Base-by-base conservation (phyloP, 163 green algal species). In the Chlamydomonas reinhardtii region DNA sequence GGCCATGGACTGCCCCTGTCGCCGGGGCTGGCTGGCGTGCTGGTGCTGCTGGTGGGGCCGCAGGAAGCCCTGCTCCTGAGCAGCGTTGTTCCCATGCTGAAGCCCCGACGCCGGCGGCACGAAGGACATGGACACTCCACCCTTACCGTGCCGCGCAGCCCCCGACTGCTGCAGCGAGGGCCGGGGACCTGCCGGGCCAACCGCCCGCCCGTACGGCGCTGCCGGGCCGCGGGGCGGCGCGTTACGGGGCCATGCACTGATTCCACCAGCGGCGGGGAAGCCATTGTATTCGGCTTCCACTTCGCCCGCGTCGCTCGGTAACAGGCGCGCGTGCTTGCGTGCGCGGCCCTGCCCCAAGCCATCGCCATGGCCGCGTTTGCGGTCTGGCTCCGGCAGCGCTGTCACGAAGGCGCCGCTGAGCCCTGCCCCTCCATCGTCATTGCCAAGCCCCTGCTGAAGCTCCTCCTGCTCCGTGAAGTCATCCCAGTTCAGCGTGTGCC, bases 381-480 rank as follows among this genome's bases (percentile, higher is more conserved):
- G 16, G 22, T 75, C 82, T 19, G 72, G 48, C 1, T 56, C 48
- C 48, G 48, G 82, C 61, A 82, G 39, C 20, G 37, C 59, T 2
- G 82, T 87, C 27, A 87, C 71, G n/a, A 87, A 39, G 31, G 24
- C 4, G 39, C 61, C 71, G 31, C 1, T 24, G 25, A 22, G 43
- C 20, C 0, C 68, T 16, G 32, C 0, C 31, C 3, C 22, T 8
- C 19, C 78, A 29, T 39, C 80, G 32, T 48, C 65, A 3, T 73
- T 59, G 16, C 15, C 35, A 16, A 27, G 48, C 25, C 31, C 34
- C 34, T 54, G 29, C 11, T 24, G 15, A 4, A 25, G 31, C 32
- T 73, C 66, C 11, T 52, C 66, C 2, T 43, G 2, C 34, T 77
- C 72, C 1, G 17, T 27, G 20, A 43, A 66, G n/a, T 34, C 48